These are phyloP conservation scores for Cokeromyces recurvatus DNA, from an alignment of 371 early-diverging fungal species.

Conservation along the genomic window DNA sequence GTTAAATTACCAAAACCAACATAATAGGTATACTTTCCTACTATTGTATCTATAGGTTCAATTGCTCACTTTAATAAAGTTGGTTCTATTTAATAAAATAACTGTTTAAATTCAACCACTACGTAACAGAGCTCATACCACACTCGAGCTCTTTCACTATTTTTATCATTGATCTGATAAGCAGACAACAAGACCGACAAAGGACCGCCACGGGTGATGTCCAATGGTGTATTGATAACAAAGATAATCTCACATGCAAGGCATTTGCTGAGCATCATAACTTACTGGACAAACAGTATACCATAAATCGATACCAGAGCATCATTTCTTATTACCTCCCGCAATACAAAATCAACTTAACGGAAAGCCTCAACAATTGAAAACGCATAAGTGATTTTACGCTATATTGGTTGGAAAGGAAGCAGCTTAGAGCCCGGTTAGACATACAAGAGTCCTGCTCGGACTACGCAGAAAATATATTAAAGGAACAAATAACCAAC, in stretches of 20 bases:
- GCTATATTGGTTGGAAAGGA: slow-evolving; percentile 12
- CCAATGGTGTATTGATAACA: slow-evolving; percentile 8
- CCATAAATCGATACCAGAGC: slow-evolving; percentile 11
- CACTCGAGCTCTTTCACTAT: too few relatives aligned
- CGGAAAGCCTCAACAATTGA: slow-evolving; percentile 7
- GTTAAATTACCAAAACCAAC: too few relatives aligned
- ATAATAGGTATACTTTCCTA: too few relatives aligned
- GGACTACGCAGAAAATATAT: slow-evolving; percentile 9
- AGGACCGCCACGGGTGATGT: slow-evolving; percentile 7
- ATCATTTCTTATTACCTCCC: slow-evolving; percentile 10
- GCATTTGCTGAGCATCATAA: slow-evolving; percentile 7
- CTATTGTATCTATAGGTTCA: too few relatives aligned
- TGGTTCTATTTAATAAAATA: too few relatives aligned
- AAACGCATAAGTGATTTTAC: slow-evolving; percentile 10
- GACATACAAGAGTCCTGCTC: slow-evolving; percentile 8
- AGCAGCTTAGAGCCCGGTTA: slow-evolving; percentile 4
- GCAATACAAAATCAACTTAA: slow-evolving; percentile 6
- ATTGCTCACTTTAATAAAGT: too few relatives aligned
- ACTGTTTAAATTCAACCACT: too few relatives aligned
- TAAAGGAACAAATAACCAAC: slow-evolving; percentile 11
- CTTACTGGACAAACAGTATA: slow-evolving; percentile 6
- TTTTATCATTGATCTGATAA: slow-evolving; percentile 5
- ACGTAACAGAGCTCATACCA: too few relatives aligned
- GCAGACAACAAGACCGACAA: slow-evolving; percentile 5
- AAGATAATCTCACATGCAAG: slow-evolving; percentile 9